These are phyloP conservation scores for Trametes gibbosa DNA, from an alignment of 768 basidiomycete species.

Conservation along the genomic window DNA sequence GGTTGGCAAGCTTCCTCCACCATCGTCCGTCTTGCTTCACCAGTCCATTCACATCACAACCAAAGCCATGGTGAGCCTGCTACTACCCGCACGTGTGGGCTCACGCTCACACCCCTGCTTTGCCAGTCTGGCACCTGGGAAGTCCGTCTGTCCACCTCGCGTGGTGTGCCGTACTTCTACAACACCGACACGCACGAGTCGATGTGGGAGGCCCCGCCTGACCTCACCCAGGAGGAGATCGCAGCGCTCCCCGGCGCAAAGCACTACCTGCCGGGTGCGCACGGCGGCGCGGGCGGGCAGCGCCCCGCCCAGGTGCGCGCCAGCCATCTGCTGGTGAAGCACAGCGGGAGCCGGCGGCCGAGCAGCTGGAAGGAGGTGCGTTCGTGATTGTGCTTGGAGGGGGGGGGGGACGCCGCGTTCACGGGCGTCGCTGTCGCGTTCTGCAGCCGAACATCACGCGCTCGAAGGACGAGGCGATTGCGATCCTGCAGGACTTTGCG, in stretches of 20 bases:
- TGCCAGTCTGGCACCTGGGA: constrained; percentile 57
- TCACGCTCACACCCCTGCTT: constrained; percentile 26
- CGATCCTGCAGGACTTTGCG: constrained; percentile 67
- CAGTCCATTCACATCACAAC: too few species aligned
- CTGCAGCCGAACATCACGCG: constrained; percentile 73
- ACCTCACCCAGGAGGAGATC: constrained; percentile 60
- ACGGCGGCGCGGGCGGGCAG: constrained; percentile 15
- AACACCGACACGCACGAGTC: constrained; percentile 69
- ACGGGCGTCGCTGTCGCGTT: not conserved
- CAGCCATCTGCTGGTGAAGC: constrained; percentile 95
- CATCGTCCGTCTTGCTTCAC: too few species aligned
- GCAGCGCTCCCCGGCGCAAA: constrained; percentile 62
- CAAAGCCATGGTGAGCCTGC: too few species aligned
- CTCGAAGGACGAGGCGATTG: constrained; percentile 84
- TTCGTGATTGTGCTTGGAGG: constrained; percentile 3
- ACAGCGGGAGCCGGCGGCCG: constrained; percentile 72
- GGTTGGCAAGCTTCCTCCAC: too few species aligned
- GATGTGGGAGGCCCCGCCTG: constrained; percentile 73
- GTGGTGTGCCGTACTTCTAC: constrained; percentile 84
- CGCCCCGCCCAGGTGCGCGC: constrained; percentile 70
- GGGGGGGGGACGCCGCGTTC: not conserved
- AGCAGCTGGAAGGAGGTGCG: constrained; percentile 84
- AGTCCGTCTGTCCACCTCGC: constrained; percentile 81
- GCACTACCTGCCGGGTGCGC: constrained; percentile 40
- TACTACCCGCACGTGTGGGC: too few species aligned